Conservation (phyloP, 495 filamentous ascomycete genomes). For the Cercophora sp. region DNA sequence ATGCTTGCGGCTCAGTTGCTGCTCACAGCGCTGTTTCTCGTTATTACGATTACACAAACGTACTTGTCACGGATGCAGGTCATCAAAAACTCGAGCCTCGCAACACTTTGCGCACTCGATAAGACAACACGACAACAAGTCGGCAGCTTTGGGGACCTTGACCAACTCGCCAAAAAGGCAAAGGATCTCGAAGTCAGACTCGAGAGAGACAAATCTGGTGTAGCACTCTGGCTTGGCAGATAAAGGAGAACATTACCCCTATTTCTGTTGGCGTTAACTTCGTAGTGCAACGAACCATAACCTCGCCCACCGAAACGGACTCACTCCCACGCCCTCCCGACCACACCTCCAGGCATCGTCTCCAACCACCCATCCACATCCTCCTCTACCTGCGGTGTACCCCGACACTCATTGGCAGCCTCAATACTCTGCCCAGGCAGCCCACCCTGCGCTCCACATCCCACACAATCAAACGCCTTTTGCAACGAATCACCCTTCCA, state of each 20-base stretch:
- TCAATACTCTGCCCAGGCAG: too few species aligned
- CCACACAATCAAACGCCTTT: slow-evolving; percentile 35
- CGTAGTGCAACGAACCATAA: too few species aligned
- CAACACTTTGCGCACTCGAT: slow-evolving; percentile 18
- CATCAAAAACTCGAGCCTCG: slow-evolving; percentile 22
- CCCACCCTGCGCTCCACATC: too few species aligned
- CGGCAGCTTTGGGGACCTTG: slow-evolving; percentile 9
- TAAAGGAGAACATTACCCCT: too few species aligned
- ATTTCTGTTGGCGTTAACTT: too few species aligned
- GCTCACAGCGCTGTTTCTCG: slow-evolving; percentile 11
- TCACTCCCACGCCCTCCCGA: too few species aligned
- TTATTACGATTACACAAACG: slow-evolving; percentile 3
- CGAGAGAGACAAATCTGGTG: neutral
- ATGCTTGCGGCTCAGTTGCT: slow-evolving; percentile 16
- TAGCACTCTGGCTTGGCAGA: slow-evolving; percentile 4
- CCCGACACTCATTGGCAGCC: too few species aligned
- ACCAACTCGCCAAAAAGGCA: neutral
- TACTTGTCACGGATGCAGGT: slow-evolving; percentile 14
- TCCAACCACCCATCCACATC: too few species aligned
- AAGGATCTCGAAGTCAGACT: slow-evolving; percentile 3
- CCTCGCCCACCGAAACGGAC: too few species aligned
- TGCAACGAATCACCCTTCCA: slow-evolving; percentile 37
- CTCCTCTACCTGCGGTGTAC: too few species aligned
- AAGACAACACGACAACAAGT: slow-evolving; percentile 5
- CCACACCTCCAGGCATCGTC: too few species aligned